Evolutionary conservation across 2,329 filamentous ascomycete genomes (phyloP).

Genomic region (Beauveria sp.): DNA sequence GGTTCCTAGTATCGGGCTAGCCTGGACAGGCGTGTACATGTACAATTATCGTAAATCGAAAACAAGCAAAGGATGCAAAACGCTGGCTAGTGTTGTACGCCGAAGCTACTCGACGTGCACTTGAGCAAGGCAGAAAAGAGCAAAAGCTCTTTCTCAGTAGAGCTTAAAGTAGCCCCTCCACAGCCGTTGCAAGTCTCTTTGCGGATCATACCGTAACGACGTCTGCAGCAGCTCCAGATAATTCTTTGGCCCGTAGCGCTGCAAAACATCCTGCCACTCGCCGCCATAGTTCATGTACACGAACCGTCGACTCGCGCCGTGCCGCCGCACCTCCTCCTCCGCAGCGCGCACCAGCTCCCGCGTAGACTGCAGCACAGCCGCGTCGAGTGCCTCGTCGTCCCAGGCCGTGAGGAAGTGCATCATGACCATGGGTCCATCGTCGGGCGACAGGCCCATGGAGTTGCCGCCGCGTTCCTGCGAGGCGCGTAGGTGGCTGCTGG

Average conservation of each 20-base stretch:
- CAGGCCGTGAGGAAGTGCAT: constrained; percentile 23
- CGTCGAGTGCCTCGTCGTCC: constrained; percentile 22
- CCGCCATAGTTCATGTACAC: constrained; percentile 31
- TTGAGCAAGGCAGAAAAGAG: not conserved
- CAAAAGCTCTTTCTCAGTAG: not conserved
- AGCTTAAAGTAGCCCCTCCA: not conserved
- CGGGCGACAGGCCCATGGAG: constrained; percentile 29
- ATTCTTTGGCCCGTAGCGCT: constrained; percentile 29
- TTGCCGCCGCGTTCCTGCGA: constrained; percentile 33
- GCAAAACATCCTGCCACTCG: constrained; percentile 29
- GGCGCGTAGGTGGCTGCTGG: constrained; percentile 24
- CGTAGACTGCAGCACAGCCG: constrained; percentile 18
- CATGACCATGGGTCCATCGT: constrained; percentile 26
- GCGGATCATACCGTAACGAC: not conserved
- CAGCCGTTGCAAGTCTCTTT: not conserved
- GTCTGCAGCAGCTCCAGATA: constrained; percentile 17
- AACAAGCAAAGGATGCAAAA: no score
- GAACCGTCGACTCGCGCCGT: constrained; percentile 23
- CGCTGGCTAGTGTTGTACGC: no score
- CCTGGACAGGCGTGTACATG: no score
- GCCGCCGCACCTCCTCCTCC: constrained; percentile 14
- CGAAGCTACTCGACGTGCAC: no score
- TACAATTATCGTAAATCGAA: no score
- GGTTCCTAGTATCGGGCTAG: no score
- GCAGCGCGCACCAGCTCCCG: constrained; percentile 21